Percentiles rank a stretch among this genome's conserved stretches.
Conservation (phyloP, 176 grass and related monocot species). For the Alloteropsis semialata region DNA sequence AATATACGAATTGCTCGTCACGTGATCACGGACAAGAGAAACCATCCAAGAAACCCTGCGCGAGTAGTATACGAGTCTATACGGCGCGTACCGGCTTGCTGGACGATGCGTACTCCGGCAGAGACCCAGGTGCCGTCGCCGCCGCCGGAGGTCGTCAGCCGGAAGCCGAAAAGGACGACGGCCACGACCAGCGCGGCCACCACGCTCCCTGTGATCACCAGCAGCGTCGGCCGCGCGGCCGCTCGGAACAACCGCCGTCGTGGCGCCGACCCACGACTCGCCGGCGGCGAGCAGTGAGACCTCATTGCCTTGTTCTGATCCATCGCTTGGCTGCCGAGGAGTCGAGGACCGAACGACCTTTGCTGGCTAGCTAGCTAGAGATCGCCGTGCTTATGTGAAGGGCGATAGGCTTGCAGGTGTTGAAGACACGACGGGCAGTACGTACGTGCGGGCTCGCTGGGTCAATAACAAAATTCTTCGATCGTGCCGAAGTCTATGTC, state of each 20-base stretch:
- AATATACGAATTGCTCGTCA: too few relatives aligned
- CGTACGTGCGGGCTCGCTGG: too few relatives aligned
- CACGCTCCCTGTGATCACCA: neutral
- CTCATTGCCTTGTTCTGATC: too few relatives aligned
- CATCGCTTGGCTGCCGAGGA: too few relatives aligned
- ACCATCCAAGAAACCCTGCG: neutral
- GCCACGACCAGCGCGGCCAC: neutral
- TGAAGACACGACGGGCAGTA: too few relatives aligned
- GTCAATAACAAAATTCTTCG: too few relatives aligned
- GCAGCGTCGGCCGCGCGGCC: neutral
- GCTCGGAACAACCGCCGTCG: neutral
- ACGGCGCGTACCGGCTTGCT: neutral
- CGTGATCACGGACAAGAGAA: too few relatives aligned
- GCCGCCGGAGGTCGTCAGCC: neutral
- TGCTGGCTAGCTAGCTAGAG: too few relatives aligned
- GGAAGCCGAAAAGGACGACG: slow-evolving; percentile 19
- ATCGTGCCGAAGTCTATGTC: too few relatives aligned
- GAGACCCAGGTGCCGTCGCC: neutral
- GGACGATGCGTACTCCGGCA: neutral
- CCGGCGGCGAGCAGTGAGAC: neutral
- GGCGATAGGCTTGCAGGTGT: too few relatives aligned
- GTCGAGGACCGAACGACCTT: too few relatives aligned
- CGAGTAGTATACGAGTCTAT: neutral
- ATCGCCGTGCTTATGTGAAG: too few relatives aligned
- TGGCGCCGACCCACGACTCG: neutral